Evolutionary conservation across 306 rosid species (phyloP).

Genomic region (Ziziphus jujuba): DNA sequence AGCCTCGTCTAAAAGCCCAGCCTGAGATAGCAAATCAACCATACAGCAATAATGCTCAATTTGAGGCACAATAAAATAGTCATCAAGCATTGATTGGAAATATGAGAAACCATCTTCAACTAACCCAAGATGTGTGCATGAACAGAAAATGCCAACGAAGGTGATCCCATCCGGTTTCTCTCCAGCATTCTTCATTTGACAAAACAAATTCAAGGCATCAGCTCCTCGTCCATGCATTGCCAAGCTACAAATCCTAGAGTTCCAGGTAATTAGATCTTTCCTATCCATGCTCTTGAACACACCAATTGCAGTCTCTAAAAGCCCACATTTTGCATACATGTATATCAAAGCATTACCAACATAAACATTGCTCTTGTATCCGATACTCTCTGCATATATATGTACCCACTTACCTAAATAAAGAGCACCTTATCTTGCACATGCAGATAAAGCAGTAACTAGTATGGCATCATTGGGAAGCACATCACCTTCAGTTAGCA

Average conservation of each 20-base stretch:
- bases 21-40: constrained; percentile 57
- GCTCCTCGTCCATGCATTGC: constrained; percentile 59
- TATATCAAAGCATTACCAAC: constrained; percentile 63
- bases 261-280: constrained; percentile 55
- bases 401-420: constrained; percentile 65
- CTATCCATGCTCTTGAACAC: constrained; percentile 52
- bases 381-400: constrained; percentile 48
- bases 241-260: constrained; percentile 46
- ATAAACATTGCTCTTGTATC: constrained; percentile 48
- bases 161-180: constrained; percentile 53
- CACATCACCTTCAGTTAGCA: constrained; percentile 50
- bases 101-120: constrained; percentile 52
- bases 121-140: constrained; percentile 73
- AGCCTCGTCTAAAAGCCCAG: constrained; percentile 61
- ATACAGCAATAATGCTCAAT: constrained; percentile 63
- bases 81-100: constrained; percentile 58
- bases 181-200: constrained; percentile 53
- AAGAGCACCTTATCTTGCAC: constrained; percentile 82
- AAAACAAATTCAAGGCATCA: constrained; percentile 60
- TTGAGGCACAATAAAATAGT: constrained; percentile 48
- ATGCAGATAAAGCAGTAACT: constrained; percentile 53
- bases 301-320: no score
- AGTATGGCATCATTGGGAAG: constrained; percentile 75
- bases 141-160: constrained; percentile 63
- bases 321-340: constrained; percentile 87